Evolutionary conservation across 2,329 filamentous ascomycete genomes (phyloP).

Genomic region (Claviceps purpurea): DNA sequence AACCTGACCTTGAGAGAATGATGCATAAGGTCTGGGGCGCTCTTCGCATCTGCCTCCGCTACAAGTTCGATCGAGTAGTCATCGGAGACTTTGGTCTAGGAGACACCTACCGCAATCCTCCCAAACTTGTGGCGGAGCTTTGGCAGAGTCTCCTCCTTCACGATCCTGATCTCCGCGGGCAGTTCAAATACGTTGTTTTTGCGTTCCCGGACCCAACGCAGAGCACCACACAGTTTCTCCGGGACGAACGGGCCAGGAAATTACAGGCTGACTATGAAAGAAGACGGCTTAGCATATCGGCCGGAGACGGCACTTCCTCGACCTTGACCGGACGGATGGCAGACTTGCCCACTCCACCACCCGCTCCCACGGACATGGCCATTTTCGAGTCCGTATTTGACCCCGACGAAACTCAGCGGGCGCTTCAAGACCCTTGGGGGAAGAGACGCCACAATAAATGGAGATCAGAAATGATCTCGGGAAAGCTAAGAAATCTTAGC

Average conservation of each 20-base stretch:
- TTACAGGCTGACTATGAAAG: slow-evolving; percentile 19
- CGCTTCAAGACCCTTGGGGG: slow-evolving; percentile 28
- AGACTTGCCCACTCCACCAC: background rate
- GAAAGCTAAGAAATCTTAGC: background rate
- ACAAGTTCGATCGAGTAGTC: slow-evolving; percentile 42
- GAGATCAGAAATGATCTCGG: slow-evolving; percentile 33
- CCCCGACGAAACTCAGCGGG: slow-evolving; percentile 32
- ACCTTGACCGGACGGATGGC: slow-evolving; percentile 11
- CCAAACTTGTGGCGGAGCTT: slow-evolving; percentile 48
- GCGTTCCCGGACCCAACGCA: slow-evolving; percentile 46
- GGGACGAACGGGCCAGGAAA: slow-evolving; percentile 43
- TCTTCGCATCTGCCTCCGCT: slow-evolving; percentile 53
- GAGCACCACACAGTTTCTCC: slow-evolving; percentile 37
- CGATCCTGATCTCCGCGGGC: slow-evolving; percentile 47
- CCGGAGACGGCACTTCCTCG: slow-evolving; percentile 14
- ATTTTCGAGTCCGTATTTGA: slow-evolving; percentile 43
- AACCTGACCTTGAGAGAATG: slow-evolving; percentile 57
- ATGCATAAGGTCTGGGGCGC: slow-evolving; percentile 59
- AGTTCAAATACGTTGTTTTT: slow-evolving; percentile 49
- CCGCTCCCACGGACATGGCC: slow-evolving; percentile 30
- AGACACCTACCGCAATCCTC: slow-evolving; percentile 50
- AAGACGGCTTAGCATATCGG: slow-evolving; percentile 19
- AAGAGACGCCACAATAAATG: slow-evolving; percentile 39
- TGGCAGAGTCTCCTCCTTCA: slow-evolving; percentile 53
- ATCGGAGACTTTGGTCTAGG: slow-evolving; percentile 54